Percentiles rank a stretch among this genome's conserved stretches.
Evolutionary conservation across 495 filamentous ascomycete species (phyloP).

Genomic region (Articulospora tetracladia): DNA sequence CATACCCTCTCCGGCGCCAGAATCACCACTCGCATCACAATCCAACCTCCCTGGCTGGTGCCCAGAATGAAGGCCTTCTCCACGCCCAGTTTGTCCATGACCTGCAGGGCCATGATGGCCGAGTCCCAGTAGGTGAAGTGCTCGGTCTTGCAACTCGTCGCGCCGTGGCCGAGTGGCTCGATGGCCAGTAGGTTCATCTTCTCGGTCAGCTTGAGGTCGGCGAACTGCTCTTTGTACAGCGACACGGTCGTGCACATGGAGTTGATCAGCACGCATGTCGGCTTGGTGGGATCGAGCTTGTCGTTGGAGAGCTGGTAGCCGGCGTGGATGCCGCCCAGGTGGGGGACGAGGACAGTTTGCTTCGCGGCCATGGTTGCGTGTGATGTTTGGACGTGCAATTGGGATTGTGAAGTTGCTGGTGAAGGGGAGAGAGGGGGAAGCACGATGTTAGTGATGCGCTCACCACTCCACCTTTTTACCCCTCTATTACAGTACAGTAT

Average conservation of each 20-base stretch:
- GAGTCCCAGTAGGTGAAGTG: constrained; percentile 56
- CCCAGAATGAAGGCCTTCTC: constrained; percentile 54
- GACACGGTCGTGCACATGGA: constrained; percentile 51
- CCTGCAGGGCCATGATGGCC: constrained; percentile 43
- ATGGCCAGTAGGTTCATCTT: constrained; percentile 49
- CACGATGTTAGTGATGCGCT: no score
- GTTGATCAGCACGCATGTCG: constrained; percentile 56
- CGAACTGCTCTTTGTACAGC: constrained; percentile 48
- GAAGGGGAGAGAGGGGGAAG: no score
- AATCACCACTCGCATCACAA: constrained; percentile 55
- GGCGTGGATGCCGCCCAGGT: constrained; percentile 51
- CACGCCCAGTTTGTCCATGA: constrained; percentile 47
- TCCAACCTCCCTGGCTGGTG: constrained; percentile 62
- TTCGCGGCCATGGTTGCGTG: constrained; percentile 18
- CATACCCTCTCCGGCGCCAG: constrained; percentile 52
- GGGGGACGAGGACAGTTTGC: constrained; percentile 44
- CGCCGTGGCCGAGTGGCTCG: constrained; percentile 54
- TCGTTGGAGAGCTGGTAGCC: constrained; percentile 44
- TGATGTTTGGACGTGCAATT: no score
- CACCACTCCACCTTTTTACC: no score
- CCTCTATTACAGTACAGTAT: no score
- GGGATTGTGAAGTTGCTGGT: no score
- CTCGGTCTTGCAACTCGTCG: constrained; percentile 35
- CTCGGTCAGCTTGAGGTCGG: constrained; percentile 38
- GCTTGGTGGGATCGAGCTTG: constrained; percentile 46